Evolutionary conservation across 2,329 filamentous ascomycete species (phyloP).

Genomic region (Escovopsis sp.): DNA sequence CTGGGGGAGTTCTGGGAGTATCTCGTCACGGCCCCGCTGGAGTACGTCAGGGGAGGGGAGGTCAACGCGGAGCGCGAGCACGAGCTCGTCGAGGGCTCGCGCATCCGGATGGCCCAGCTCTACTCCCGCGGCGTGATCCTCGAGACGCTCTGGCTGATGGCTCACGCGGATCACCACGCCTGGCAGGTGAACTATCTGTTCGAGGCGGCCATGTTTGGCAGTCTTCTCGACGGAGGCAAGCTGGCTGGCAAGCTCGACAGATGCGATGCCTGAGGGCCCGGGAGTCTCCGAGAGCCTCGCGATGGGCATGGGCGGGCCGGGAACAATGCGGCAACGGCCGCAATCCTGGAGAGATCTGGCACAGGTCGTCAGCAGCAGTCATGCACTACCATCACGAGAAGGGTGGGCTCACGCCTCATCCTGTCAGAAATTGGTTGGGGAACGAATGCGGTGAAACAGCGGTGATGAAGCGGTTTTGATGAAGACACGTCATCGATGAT

Average conservation of each 20-base stretch:
- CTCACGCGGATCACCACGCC: constrained; percentile 12
- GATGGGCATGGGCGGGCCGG: too few species aligned
- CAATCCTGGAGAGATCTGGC: too few species aligned
- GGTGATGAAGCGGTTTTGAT: too few species aligned
- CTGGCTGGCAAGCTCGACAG: constrained; percentile 17
- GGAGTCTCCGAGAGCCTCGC: too few species aligned
- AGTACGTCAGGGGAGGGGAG: constrained; percentile 7
- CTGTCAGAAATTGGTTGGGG: too few species aligned
- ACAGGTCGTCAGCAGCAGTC: too few species aligned
- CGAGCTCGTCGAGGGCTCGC: constrained; percentile 6
- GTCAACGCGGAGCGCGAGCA: constrained; percentile 7
- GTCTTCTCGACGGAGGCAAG: constrained; percentile 15
- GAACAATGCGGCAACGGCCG: too few species aligned
- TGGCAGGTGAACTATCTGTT: constrained; percentile 19
- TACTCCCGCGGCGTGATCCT: constrained; percentile 9
- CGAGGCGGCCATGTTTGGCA: constrained; percentile 20
- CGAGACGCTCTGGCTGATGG: constrained; percentile 9
- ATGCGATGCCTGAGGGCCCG: too few species aligned
- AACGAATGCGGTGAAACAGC: too few species aligned
- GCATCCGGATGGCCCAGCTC: constrained; percentile 10
- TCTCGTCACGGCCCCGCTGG: constrained; percentile 8
- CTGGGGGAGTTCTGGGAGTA: constrained; percentile 8
- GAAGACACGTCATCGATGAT: too few species aligned
- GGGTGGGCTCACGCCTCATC: too few species aligned
- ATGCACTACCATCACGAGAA: too few species aligned